These are phyloP conservation scores for Xanthoconium purpureum DNA, from an alignment of 768 basidiomycete genomes.

Conservation along the genomic window DNA sequence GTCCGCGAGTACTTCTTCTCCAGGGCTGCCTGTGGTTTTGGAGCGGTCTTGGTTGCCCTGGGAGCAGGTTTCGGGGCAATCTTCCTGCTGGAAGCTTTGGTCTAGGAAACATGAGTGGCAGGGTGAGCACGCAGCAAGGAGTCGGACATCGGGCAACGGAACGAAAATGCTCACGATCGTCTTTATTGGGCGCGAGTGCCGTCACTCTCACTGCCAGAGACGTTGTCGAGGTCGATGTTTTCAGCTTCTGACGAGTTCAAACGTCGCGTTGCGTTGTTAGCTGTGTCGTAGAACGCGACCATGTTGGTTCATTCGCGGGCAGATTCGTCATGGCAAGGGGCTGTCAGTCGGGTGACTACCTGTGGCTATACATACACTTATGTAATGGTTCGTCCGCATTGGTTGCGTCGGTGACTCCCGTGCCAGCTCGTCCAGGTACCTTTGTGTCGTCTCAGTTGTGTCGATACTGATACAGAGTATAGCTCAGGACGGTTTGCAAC, in stretches of 20 bases:
- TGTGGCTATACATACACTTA: conserved; percentile 12
- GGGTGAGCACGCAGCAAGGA: too few species aligned
- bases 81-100: too few species aligned
- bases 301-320: too few species aligned
- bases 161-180: conserved; percentile 36
- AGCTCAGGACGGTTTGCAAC: conserved; percentile 3
- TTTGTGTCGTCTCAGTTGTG: too few species aligned
- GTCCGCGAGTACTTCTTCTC: conserved; percentile 83
- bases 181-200: conserved; percentile 58
- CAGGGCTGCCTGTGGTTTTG: conserved; percentile 49
- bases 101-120: too few species aligned
- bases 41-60: conserved; percentile 38
- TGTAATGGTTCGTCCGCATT: too few species aligned
- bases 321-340: too few species aligned
- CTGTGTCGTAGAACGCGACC: conserved; percentile 3
- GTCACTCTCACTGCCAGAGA: conserved; percentile 64
- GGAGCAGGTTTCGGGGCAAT: conserved; percentile 42
- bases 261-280: conserved; percentile 11
- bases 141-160: conserved; percentile 6
- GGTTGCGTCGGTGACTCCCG: conserved; percentile 57
- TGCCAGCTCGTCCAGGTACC: too few species aligned
- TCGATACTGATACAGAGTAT: too few species aligned
- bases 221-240: conserved; percentile 57
- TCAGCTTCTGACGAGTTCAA: conserved; percentile 76
- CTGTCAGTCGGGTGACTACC: too few species aligned